phyloP scores from a whole-genome alignment of 495 filamentous ascomycete genomes.

The Trichoderma asperelloides region DNA sequence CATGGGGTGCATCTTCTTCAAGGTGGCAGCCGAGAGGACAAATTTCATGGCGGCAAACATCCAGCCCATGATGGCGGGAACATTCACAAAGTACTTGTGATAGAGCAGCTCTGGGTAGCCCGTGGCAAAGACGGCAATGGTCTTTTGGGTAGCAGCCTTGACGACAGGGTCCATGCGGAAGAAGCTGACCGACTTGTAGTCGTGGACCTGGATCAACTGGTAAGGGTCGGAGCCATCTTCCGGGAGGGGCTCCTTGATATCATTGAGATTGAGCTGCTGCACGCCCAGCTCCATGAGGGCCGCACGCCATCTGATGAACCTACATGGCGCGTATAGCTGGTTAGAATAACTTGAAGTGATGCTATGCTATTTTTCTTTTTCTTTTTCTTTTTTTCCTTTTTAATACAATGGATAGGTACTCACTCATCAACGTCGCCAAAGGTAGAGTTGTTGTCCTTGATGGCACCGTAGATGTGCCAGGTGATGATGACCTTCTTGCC shows the following conservation, averaged over 20 bases:
- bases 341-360: not conserved
- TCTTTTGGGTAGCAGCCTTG: slow-evolving; percentile 63
- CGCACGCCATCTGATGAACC: slow-evolving; percentile 78
- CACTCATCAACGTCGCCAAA: slow-evolving; percentile 74
- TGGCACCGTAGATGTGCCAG: slow-evolving; percentile 82
- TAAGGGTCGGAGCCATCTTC: slow-evolving; percentile 70
- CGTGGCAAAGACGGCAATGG: slow-evolving; percentile 64
- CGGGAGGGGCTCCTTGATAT: slow-evolving; percentile 62
- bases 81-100: slow-evolving; percentile 93
- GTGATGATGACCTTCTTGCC: slow-evolving; percentile 46
- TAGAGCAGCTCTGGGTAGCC: slow-evolving; percentile 77
- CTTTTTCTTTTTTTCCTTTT: too few relatives aligned
- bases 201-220: slow-evolving; percentile 82
- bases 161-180: slow-evolving; percentile 61
- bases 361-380: not conserved
- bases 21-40: slow-evolving; percentile 66
- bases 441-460: slow-evolving; percentile 58
- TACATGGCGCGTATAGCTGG: slow-evolving; percentile 24
- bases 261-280: slow-evolving; percentile 53
- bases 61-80: slow-evolving; percentile 81
- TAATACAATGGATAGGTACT: slow-evolving; percentile 20
- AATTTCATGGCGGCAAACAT: slow-evolving; percentile 72
- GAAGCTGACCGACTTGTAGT: slow-evolving; percentile 78
- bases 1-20: slow-evolving; percentile 79
- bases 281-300: slow-evolving; percentile 79